Evolutionary conservation across 2,329 filamentous ascomycete species (phyloP), one percentile per base, ranked within the genome.

Genomic region (Arthrobotrys musiformis): DNA sequence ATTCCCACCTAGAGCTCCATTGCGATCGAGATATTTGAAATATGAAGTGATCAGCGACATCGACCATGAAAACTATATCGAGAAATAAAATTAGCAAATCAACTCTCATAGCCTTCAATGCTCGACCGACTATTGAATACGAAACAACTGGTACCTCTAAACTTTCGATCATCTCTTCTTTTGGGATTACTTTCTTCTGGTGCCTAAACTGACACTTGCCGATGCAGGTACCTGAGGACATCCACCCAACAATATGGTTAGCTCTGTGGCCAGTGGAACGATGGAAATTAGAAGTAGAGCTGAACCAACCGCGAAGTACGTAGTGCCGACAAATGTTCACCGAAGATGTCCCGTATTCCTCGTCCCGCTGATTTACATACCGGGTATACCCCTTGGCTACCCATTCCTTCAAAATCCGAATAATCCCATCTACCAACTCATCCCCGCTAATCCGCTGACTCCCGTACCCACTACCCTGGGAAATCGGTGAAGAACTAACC

Each of bases 41-140:
- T 64, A 28, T 1, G 61, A 40, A 6, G 42, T 52, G 17, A 64
- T 26, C 17, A 64, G 26, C 7, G 61, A 30, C 44, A 64, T 64
- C 7, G 44, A 64, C 61, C 61, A 64, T 40, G 61, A 26, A 4
- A 64, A 8, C 61, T 64, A 63, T 8, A 7, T 1, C n/a, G 1
- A 17, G 2, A n/a, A n/a, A n/a, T n/a, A n/a, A n/a, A 19, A n/a
- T n/a, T n/a, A n/a, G n/a, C n/a, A n/a, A n/a, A n/a, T n/a, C n/a
- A n/a, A n/a, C n/a, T n/a, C n/a, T n/a, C n/a, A n/a, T n/a, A n/a
- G n/a, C n/a, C n/a, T n/a, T n/a, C n/a, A n/a, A n/a, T n/a, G n/a
- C n/a, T n/a, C n/a, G n/a, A n/a, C n/a, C n/a, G n/a, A n/a, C n/a
- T n/a, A n/a, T n/a, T n/a, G n/a, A n/a, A n/a, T n/a, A n/a, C n/a